A percentile compares a stretch with the other conserved stretches of the same genome.
These are phyloP conservation scores for Penicillium sp. DNA, from an alignment of 2,329 filamentous ascomycete species.

Conservation along the genomic window DNA sequence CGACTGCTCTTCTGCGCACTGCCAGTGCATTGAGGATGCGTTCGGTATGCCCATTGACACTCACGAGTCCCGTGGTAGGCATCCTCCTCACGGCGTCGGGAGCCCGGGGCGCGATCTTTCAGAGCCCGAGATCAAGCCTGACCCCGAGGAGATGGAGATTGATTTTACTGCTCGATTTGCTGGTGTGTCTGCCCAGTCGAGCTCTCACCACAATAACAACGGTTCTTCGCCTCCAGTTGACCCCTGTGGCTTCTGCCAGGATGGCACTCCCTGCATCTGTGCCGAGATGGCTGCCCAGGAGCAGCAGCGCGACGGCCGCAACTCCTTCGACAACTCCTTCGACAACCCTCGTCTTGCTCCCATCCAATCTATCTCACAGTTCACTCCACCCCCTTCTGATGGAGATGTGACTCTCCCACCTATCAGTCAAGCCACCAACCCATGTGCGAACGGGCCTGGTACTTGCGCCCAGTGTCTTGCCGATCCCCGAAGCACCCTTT, in stretches of 20 bases:
- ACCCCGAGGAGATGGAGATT: conserved; percentile 60
- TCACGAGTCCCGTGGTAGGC: conserved; percentile 38
- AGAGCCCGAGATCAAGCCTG: conserved; percentile 48
- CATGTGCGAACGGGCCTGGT: conserved; percentile 68
- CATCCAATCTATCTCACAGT: conserved; percentile 48
- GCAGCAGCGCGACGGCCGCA: conserved; percentile 45
- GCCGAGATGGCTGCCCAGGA: conserved; percentile 61
- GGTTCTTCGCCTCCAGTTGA: conserved; percentile 54
- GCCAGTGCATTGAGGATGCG: conserved; percentile 60
- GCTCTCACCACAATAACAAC: conserved; percentile 15
- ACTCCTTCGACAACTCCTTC: conserved; percentile 45
- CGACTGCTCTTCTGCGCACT: conserved; percentile 63
- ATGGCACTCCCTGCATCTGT: conserved; percentile 79
- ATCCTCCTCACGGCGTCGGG: conserved; percentile 32
- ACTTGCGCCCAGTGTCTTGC: conserved; percentile 75
- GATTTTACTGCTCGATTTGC: conserved; percentile 71
- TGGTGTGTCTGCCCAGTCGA: conserved; percentile 36
- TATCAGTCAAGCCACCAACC: conserved; percentile 39
- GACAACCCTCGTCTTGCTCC: conserved; percentile 45
- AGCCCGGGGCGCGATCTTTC: conserved; percentile 56
- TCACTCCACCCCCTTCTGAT: conserved; percentile 55
- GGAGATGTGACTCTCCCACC: conserved; percentile 53
- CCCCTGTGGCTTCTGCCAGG: conserved; percentile 77
- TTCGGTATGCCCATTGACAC: conserved; percentile 50
- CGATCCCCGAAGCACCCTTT: conserved; percentile 76